Base-by-base conservation (phyloP, 805 yeast species). In the Wickerhamomyces mucosus region DNA sequence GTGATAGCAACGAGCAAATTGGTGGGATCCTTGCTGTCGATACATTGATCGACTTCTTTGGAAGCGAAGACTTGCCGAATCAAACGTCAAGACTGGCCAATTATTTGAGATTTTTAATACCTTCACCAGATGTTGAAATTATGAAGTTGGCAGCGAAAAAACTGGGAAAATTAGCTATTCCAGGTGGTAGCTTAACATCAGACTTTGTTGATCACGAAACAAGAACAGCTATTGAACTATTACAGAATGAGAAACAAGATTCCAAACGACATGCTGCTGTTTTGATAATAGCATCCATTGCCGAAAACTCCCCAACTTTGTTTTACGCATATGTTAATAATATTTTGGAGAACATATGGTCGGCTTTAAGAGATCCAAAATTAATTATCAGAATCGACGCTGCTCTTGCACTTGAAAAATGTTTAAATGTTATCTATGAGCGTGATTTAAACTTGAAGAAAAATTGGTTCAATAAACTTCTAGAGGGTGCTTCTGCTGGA, bases 11-110 rank as follows among this genome's bases (percentile, higher is more conserved):
- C 18, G 86, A 81, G 40, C 77, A 83, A 40, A 65, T 88, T 22
- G 97, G 96, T 14, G 97, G 96, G 26, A 78, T 89, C 20, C 71
- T 85, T 15, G 96, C 96, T 10, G 80, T 89, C 35, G 92, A 84
- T 54, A 76, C 92, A 3, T 67, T 89, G 38, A 82, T 89, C 32
- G 92, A 82, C 36, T 76, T 83, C 46, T 88, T 85, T 41, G 76
- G 83, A 8, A 85, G 84, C 14, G 89, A 81, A 44, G 96, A 86
- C 45, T 71, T 78, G 40, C 84, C 94, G 15, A 83, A 84, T 35
- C 88, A 83, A 55, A 82, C 94, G 3, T 84, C 95, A 6, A 65
- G 97, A 37, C 75, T 83, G 50, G 89, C 95, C n/a, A 89, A 84
- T 44, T 89, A 89, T 50, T 61, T 89, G 38, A 67, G 94, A 26